Evolutionary conservation across 495 filamentous ascomycete genomes (phyloP).

Genomic region (Entonaema liquescens): DNA sequence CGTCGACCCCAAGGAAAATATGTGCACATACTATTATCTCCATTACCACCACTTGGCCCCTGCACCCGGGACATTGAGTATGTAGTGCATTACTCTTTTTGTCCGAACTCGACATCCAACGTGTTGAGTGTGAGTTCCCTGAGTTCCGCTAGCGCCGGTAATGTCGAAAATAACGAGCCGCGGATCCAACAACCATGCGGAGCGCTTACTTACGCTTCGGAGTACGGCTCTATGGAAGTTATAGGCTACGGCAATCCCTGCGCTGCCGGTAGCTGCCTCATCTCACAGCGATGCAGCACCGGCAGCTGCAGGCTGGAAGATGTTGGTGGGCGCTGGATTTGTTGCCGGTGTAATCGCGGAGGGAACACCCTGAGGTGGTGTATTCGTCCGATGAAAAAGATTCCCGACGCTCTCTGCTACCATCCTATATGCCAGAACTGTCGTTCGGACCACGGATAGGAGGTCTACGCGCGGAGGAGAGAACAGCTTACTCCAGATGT

Average conservation of each 20-base stretch:
- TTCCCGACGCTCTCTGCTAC: conserved; percentile 56
- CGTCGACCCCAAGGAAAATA: conserved; percentile 6
- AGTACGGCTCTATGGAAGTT: conserved; percentile 42
- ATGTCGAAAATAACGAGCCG: conserved; percentile 2
- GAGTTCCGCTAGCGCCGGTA: neutral
- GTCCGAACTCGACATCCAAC: conserved; percentile 38
- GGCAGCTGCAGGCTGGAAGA: conserved; percentile 55
- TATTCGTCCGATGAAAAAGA: conserved; percentile 45
- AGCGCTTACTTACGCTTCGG: conserved; percentile 30
- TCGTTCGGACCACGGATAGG: conserved; percentile 16
- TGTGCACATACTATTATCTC: conserved; percentile 49
- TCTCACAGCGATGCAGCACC: conserved; percentile 52
- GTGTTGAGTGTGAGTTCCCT: neutral
- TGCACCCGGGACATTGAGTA: conserved; percentile 52
- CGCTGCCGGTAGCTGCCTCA: conserved; percentile 52
- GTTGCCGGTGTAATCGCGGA: conserved; percentile 53
- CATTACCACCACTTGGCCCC: conserved; percentile 53
- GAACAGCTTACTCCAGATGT: neutral
- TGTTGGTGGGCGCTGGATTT: conserved; percentile 53
- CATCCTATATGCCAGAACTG: conserved; percentile 42
- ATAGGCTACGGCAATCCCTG: conserved; percentile 53
- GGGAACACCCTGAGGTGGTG: conserved; percentile 53
- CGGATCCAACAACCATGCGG: conserved; percentile 35
- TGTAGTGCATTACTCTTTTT: conserved; percentile 53
- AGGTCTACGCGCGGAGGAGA: neutral